Percentiles rank a stretch among this genome's conserved stretches.
Evolutionary conservation across 306 rosid species (phyloP).

Genomic region (Castanea crenata): DNA sequence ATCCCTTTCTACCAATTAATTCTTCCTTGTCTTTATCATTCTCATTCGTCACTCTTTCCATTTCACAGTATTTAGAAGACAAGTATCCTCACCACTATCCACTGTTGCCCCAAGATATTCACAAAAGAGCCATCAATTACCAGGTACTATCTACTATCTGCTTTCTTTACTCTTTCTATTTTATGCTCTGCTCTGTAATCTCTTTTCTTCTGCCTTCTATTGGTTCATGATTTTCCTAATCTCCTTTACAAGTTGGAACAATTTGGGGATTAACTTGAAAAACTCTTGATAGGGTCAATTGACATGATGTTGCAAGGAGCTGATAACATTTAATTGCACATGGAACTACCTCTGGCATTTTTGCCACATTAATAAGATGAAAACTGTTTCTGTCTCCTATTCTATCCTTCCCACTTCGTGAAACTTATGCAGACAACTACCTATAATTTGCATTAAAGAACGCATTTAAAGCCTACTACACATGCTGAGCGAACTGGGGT

Average conservation of each 20-base stretch:
- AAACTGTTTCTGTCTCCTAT: not conserved
- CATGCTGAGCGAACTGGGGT: not conserved
- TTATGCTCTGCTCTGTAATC: not conserved
- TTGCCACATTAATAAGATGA: not conserved
- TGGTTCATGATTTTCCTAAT: too few species aligned
- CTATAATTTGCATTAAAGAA: not conserved
- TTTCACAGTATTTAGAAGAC: conserved; percentile 69
- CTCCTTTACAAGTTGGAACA: not conserved
- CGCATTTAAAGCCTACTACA: not conserved
- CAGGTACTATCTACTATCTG: conserved; percentile 45
- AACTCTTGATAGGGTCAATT: not conserved
- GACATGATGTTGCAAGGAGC: not conserved
- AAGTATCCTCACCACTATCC: conserved; percentile 75
- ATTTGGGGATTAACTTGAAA: not conserved
- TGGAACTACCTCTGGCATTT: not conserved
- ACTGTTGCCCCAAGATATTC: conserved; percentile 60
- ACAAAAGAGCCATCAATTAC: conserved; percentile 59
- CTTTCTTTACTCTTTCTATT: not conserved
- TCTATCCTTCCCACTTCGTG: not conserved
- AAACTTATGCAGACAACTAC: not conserved
- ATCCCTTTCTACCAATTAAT: not conserved
- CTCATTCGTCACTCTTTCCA: too few species aligned
- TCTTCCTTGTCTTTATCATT: too few species aligned
- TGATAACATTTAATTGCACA: not conserved
- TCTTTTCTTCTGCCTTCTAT: too few species aligned